Evolutionary conservation across 2,329 filamentous ascomycete species (phyloP), one percentile per base, ranked within the genome.

Genomic region (Tothia fuscella): DNA sequence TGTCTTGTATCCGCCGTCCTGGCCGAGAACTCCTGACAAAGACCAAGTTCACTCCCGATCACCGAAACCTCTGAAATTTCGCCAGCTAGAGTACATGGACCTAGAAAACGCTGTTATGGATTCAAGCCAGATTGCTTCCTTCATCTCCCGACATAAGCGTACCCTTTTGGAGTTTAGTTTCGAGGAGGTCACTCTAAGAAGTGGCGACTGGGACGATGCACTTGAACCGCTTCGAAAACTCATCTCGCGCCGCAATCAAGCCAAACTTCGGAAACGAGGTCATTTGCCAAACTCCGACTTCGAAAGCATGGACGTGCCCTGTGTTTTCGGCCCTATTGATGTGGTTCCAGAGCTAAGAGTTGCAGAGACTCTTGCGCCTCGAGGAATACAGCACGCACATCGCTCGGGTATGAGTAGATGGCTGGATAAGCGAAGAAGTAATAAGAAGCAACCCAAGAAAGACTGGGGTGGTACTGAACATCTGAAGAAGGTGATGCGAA

Each of bases 121-220:
- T 48, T 76, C 78, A 5, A 62, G 68, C 2, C 83, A 91, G 21
- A 31, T 45, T 12, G 32, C 44, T 13, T 29, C 70, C 12, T 76
- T 93, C 47, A 78, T 91, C 45, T 62, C 67, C 38, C 64, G 67
- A 10, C 84, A 93, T 60, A 71, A 75, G 22, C 65, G 67, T 42
- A 80, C 76, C 1, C 74, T 93, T 34, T 70, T 73, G 48, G 81
- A 89, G 54, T 85, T 89, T 54, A 79, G 86, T 56, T 86, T 93
- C 57, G 78, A 87, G 55, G 78, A 83, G 47, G 78, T 88, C 14
- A 67, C 72, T 22, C 70, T 93, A 32, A 70, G 76, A 38, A 71
- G 74, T 46, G 85, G 82, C 21, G 80, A 69, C 44, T 93, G 85
- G 85, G 81, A 91, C 45, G 80, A 87, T 22, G 85, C 84, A 0